Evolutionary conservation across 768 basidiomycete genomes (phyloP).

Genomic region (Suillus tomentosus): DNA sequence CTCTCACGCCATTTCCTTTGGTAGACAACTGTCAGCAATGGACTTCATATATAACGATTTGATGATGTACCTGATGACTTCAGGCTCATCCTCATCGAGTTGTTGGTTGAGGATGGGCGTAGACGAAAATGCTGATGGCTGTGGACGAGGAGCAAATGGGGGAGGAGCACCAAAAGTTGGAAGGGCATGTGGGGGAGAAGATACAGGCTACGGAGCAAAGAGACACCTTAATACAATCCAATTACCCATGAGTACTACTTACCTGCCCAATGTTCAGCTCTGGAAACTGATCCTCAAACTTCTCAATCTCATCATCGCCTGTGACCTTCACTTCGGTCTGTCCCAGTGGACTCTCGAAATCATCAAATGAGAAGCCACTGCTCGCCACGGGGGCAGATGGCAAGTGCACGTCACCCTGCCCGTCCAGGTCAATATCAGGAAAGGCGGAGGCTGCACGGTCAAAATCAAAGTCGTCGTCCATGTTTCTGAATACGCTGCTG

Average conservation of each 20-base stretch:
- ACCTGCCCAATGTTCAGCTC: constrained; percentile 63
- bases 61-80: constrained; percentile 72
- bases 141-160: constrained; percentile 78
- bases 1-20: constrained; percentile 83
- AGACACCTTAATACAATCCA: constrained; percentile 15
- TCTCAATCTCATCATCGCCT: constrained; percentile 81
- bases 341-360: constrained; percentile 55
- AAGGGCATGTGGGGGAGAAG: constrained; percentile 29
- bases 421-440: constrained; percentile 82
- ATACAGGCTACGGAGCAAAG: constrained; percentile 30
- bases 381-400: constrained; percentile 33
- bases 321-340: constrained; percentile 69
- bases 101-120: constrained; percentile 74
- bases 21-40: background rate
- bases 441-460: constrained; percentile 82
- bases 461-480: constrained; percentile 71
- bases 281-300: constrained; percentile 85
- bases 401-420: constrained; percentile 55
- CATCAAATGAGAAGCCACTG: constrained; percentile 64
- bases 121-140: constrained; percentile 66
- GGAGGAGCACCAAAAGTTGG: constrained; percentile 50
- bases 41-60: background rate
- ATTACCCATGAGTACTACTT: constrained; percentile 17
- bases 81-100: constrained; percentile 77
- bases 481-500: constrained; percentile 7